Evolutionary conservation across 257 asterid species (phyloP), one percentile per base, ranked within the genome.

Genomic region (Salvia hispanica): DNA sequence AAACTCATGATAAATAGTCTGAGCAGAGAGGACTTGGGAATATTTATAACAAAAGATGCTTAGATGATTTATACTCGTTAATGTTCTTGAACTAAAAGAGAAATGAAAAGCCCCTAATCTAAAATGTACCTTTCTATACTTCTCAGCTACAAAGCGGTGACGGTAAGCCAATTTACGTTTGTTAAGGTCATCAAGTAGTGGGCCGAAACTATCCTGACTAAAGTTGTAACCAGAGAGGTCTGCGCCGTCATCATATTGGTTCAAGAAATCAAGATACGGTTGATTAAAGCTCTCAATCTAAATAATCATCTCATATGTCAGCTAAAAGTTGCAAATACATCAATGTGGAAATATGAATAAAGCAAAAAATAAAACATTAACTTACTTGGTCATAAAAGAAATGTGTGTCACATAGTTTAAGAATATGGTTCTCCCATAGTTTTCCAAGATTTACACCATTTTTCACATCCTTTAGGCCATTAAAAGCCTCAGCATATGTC

Each of bases 381-480:
- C 33, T 70, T 72, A 89, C 98, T 78, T 90, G 92, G 74, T 86
- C 91, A 61, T 93, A 93, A 72, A 93, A 90, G 89, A 90, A 93
- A 81, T 88, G 71, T 48, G 63, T 81, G 79, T 93, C 99, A 51
- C 93, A 86, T 67, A 81, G 78, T 78, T 74, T 85, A 83, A 93
- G 99, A 79, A 93, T 79, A 70, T 88, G 92, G 76, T 83, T 70
- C 80, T 93, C 99, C 99, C 97, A 93, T 55, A 74, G 64, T 69
- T 77, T 88, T 58, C 99, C 99, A 25, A 90, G 77, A 63, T 84
- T 82, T 15, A 76, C 75, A 70, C 99, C 99, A 58, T 54, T 74
- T 59, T 79, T 79, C 39, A 80, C 84, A 56, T 88, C 77, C 89
- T 90, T 90, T 47, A 63, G 67, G 66, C 95, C 96, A 57, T 82